A percentile compares a stretch with the other conserved stretches of the same genome.
Conservation (phyloP, 2,329 filamentous ascomycete genomes). For the Macrophomina tecta region DNA sequence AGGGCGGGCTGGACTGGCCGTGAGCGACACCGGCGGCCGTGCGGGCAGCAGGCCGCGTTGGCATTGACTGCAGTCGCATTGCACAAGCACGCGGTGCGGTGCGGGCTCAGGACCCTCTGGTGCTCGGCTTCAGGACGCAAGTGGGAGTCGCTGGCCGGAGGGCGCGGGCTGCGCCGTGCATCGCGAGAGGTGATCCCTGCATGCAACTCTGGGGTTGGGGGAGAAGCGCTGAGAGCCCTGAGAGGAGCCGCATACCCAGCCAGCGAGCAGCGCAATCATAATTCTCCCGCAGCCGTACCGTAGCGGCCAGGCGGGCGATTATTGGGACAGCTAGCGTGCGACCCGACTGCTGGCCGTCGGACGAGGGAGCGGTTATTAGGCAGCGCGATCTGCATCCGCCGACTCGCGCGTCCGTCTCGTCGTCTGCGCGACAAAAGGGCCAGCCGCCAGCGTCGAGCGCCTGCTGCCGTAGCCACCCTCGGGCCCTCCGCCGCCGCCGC, state of each 20-base stretch:
- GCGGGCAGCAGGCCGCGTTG: constrained; percentile 22
- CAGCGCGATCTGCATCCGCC: constrained; percentile 18
- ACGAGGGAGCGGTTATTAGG: not conserved
- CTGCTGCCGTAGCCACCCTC: not conserved
- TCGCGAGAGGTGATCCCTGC: constrained; percentile 4
- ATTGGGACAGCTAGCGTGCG: too few relatives aligned
- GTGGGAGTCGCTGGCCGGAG: not conserved
- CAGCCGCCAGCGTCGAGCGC: constrained; percentile 11
- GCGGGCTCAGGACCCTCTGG: not conserved
- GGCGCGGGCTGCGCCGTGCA: constrained; percentile 1
- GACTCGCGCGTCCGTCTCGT: constrained; percentile 11
- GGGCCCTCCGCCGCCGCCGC: not conserved
- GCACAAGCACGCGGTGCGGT: constrained; percentile 13
- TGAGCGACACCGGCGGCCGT: not conserved
- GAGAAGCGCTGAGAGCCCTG: not conserved
- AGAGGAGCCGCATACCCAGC: constrained; percentile 6
- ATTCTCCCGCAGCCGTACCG: too few relatives aligned
- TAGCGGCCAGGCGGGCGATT: too few relatives aligned
- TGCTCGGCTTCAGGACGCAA: not conserved
- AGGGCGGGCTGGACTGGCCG: not conserved
- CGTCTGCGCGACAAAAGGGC: constrained; percentile 17
- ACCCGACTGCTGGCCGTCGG: too few relatives aligned
- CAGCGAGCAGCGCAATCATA: too few relatives aligned
- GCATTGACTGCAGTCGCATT: constrained; percentile 4
- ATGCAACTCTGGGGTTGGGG: constrained; percentile 15